A percentile compares a stretch with the other conserved stretches of the same genome.
Conservation (phyloP, 2,329 filamentous ascomycete genomes). For the Hymenoscyphus scutula region DNA sequence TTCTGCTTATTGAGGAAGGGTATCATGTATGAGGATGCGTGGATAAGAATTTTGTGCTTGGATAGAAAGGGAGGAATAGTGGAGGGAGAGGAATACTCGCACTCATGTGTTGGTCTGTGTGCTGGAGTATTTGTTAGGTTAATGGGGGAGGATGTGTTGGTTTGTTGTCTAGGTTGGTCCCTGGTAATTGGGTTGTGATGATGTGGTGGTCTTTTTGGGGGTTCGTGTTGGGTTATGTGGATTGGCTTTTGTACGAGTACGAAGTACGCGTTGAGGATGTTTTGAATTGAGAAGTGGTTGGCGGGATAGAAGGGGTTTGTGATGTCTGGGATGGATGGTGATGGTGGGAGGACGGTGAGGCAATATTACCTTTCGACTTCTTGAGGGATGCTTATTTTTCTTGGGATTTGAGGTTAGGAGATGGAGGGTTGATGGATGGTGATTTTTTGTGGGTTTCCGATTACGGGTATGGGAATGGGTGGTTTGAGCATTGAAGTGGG, state of each 20-base stretch:
- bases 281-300: not conserved
- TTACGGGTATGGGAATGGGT: not conserved
- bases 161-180: not conserved
- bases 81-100: too few relatives aligned
- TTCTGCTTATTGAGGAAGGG: not conserved
- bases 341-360: not conserved
- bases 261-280: not conserved
- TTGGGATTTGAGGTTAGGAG: not conserved
- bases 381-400: not conserved
- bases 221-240: not conserved
- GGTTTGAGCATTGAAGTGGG: not conserved
- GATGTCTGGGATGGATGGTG: too few relatives aligned
- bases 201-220: not conserved
- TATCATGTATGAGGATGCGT: too few relatives aligned
- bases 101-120: not conserved
- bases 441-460: not conserved
- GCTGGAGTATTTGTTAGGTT: too few relatives aligned
- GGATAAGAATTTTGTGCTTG: not conserved
- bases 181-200: not conserved
- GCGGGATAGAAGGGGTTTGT: not conserved
- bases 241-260: too few relatives aligned
- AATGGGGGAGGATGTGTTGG: not conserved
- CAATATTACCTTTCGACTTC: not conserved
- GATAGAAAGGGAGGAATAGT: too few relatives aligned
- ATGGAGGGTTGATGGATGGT: not conserved